Evolutionary conservation across 345 rosid species (phyloP).

Genomic region (Hibiscus syriacus): DNA sequence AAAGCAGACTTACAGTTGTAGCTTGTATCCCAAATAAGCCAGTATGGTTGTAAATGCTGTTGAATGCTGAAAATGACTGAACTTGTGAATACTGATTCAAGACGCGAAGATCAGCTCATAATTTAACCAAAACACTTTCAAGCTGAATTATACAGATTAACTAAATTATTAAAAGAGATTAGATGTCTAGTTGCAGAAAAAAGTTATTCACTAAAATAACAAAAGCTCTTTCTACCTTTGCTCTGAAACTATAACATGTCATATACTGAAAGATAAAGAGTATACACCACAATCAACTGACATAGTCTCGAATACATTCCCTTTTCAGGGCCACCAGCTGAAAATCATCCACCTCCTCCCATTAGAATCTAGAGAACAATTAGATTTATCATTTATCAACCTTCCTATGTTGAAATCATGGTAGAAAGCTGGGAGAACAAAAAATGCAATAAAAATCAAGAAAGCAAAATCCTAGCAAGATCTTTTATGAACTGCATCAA

Average conservation of each 20-base stretch:
- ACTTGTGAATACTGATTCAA: conserved; percentile 63
- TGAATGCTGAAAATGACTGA: conserved; percentile 77
- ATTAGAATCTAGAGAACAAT: conserved; percentile 59
- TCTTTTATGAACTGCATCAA: neutral
- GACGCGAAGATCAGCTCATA: conserved; percentile 65
- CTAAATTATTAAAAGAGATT: neutral
- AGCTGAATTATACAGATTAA: neutral
- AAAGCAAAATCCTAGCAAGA: neutral
- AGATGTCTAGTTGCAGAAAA: conserved; percentile 14
- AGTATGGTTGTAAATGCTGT: conserved; percentile 63
- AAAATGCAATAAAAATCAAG: neutral
- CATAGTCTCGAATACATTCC: conserved; percentile 94
- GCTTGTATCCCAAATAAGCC: conserved; percentile 79
- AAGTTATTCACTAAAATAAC: neutral
- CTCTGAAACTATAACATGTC: conserved; percentile 5
- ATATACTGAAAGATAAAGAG: neutral
- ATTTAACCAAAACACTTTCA: neutral
- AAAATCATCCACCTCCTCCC: conserved; percentile 99
- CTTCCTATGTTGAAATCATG: neutral
- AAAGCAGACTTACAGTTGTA: conserved; percentile 48
- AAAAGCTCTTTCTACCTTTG: neutral
- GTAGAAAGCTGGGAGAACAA: neutral
- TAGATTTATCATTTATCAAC: neutral
- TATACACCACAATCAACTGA: conserved; percentile 27
- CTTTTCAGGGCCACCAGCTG: conserved; percentile 95